Evolutionary conservation across 2,329 filamentous ascomycete genomes (phyloP).

Genomic region (Tolypocladium ovalisporum): DNA sequence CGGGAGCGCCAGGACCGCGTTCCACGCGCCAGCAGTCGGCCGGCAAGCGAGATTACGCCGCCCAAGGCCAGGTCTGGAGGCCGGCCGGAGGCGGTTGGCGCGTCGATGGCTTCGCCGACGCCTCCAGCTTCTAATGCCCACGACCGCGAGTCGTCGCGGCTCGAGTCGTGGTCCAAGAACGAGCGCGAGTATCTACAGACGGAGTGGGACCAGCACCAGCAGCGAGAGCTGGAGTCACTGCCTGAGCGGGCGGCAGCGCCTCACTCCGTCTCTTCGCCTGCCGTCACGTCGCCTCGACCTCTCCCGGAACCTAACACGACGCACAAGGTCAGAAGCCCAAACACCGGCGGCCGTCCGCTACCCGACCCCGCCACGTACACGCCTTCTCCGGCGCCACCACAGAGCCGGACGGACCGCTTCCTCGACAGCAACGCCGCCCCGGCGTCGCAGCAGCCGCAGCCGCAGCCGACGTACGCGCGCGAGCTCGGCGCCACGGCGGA

Average conservation of each 20-base stretch:
- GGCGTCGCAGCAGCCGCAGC: slow-evolving; percentile 18
- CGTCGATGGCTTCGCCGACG: background rate
- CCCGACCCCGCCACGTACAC: slow-evolving; percentile 34
- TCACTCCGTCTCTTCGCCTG: background rate
- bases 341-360: slow-evolving; percentile 38
- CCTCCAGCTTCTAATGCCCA: background rate
- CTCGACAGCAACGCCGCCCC: slow-evolving; percentile 45
- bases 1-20: slow-evolving; percentile 40
- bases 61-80: slow-evolving; percentile 13
- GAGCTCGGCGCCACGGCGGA: slow-evolving; percentile 48
- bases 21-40: slow-evolving; percentile 22
- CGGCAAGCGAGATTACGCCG: slow-evolving; percentile 4
- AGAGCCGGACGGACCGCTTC: slow-evolving; percentile 46
- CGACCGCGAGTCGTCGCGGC: slow-evolving; percentile 25
- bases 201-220: slow-evolving; percentile 34
- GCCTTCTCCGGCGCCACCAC: slow-evolving; percentile 9
- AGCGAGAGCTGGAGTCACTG: slow-evolving; percentile 14
- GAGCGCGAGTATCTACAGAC: slow-evolving; percentile 54
- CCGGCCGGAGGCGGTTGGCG: slow-evolving; percentile 5
- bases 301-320: slow-evolving; percentile 27
- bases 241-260: background rate
- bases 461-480: slow-evolving; percentile 41
- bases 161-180: slow-evolving; percentile 53
- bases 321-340: slow-evolving; percentile 23
- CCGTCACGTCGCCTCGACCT: slow-evolving; percentile 24